Base-by-base conservation (phyloP, 169 alveolate species). In the Perkinsus olseni region DNA sequence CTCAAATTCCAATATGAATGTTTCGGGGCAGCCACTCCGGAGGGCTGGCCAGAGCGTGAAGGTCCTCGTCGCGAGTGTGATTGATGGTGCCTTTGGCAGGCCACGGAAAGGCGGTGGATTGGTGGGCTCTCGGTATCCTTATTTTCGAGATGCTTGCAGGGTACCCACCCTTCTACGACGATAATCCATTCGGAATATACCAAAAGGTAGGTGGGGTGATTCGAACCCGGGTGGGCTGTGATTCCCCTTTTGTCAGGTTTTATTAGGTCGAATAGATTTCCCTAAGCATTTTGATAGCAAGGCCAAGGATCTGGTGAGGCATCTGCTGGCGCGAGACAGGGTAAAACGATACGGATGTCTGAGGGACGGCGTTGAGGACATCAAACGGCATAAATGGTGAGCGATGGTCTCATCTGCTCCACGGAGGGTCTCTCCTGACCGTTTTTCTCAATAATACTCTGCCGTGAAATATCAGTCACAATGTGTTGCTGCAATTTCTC, bases 51-150 rank as follows among this genome's bases (percentile, higher is more conserved):
- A 11, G 21, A 40, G 21, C 11, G 50, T 40, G 50, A 40, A 40
- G 50, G 11, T 40, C 11, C 50, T 40, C 50, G n/a, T n/a, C n/a
- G 31, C 91, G 10, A 13, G 93, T 6, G 0, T 13, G 40, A 17
- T 17, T n/a, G 91, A 34, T 13, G 91, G 10, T 31, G 91, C 40
- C 31, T 38, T 96, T 98, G 37, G 95, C 97, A 39, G 98, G 99
- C 0, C 98, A 98, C 94, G 99, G 99, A 74, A 98, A 98, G 95
- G 98, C 99, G 34, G 99, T 98, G 39, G 99, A 99, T 94, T 98
- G 99, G 99, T 99, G 99, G 99, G 98, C 99, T 31, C 96, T 98
- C 91, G 99, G 99, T 8, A 98, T 97, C 39, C 96, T 98, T 91
- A 97, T 98, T 38, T 98, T 98, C 94, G 99, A 98, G 96, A 98